Evolutionary conservation across 441 rosid genomes (phyloP).

Genomic region (Mallotus repandus): DNA sequence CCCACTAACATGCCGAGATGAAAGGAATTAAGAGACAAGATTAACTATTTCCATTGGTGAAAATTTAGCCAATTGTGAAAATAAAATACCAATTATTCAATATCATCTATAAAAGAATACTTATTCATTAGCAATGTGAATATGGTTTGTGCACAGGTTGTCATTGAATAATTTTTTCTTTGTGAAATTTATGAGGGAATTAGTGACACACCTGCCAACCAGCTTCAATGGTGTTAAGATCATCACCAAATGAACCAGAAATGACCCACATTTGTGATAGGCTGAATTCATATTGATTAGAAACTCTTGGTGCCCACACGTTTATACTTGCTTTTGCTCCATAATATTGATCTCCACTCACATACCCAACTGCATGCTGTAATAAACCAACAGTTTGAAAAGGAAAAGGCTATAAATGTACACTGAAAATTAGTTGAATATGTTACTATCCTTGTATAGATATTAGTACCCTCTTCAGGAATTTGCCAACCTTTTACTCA

Average conservation of each 20-base stretch:
- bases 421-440: not conserved
- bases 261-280: slow-evolving; percentile 96
- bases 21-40: not conserved
- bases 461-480: not conserved
- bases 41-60: no score
- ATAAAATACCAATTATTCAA: no score
- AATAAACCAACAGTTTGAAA: slow-evolving; percentile 12
- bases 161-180: not conserved
- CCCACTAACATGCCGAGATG: not conserved
- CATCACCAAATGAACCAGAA: slow-evolving; percentile 87
- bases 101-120: no score
- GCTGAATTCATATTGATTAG: slow-evolving; percentile 86
- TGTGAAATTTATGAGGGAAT: not conserved
- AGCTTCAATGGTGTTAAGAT: slow-evolving; percentile 97
- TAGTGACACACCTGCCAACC: slow-evolving; percentile 80
- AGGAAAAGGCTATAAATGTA: not conserved
- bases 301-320: slow-evolving; percentile 87
- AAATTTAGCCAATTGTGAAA: no score
- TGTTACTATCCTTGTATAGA: not conserved
- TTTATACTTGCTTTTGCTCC: slow-evolving; percentile 97
- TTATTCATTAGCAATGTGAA: no score
- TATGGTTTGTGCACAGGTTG: not conserved
- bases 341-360: slow-evolving; percentile 74
- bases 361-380: slow-evolving; percentile 99
- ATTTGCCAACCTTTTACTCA: not conserved